Base-by-base conservation (phyloP, 108 stramenopile genomes). In the Cyclostephanos tholiformis region DNA sequence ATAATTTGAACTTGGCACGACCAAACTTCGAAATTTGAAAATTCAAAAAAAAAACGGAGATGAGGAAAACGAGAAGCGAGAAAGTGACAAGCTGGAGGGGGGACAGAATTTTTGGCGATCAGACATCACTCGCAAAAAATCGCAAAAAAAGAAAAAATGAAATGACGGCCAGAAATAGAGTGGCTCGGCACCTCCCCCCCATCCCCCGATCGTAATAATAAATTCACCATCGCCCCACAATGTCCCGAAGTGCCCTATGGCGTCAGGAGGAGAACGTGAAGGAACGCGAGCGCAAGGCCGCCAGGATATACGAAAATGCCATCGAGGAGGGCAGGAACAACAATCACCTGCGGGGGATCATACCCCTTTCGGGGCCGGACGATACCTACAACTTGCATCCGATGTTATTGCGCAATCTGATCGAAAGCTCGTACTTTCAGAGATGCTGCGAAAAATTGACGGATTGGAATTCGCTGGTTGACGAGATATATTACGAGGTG, bases 321-420 rank as follows among this genome's bases (percentile, higher is more conserved):
- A 77, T 92, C 50, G 91, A 89, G 48, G 94, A 90, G 57, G 94
- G 94, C 4, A 71, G 88, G 56, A 9, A 70, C 71, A 87, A 84
- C 65, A 73, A 65, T 49, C 86, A 82, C 48, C 48, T 83, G 16
- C 83, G 83, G 59, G 85, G 82, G 27, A 41, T 89, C 39, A 39
- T 96, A 7, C 91, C 91, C 20, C 68, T 92, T 39, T 70, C 83
- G 53, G 88, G 95, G 2, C 91, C 91, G 19, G 89, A 89, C 29
- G 90, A 93, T 57, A 86, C 87, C 3, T 99, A 94, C 75, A 96
- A 98, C 75, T 74, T 97, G 38, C 96, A 99, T 84, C 93, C 95
- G 6, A 83, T 97, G 82, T 82, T 99, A 12, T 71, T 94, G 41
- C 79, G 88, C 27, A 96, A 90, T 61, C 90, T 97, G 26, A 67